Conservation (phyloP, 2,329 filamentous ascomycete genomes). For the Botryotinia narcissicola region DNA sequence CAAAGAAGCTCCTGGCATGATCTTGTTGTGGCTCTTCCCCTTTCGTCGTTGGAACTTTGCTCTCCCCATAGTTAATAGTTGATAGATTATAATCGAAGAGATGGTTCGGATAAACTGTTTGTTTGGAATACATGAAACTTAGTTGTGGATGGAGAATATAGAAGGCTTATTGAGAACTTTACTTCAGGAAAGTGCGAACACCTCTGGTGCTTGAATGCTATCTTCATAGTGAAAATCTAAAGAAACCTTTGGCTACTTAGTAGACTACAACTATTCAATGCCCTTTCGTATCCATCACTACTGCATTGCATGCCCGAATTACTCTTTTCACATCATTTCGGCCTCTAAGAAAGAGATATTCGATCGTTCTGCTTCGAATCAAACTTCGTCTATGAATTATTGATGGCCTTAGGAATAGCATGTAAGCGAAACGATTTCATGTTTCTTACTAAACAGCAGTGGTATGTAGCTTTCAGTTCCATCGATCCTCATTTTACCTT, state of each 20-base stretch:
- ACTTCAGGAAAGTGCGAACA: background rate
- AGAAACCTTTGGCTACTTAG: background rate
- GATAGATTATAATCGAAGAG: background rate
- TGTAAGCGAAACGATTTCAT: too few relatives aligned
- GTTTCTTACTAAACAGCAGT: too few relatives aligned
- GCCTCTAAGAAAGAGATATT: too few relatives aligned
- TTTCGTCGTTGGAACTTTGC: background rate
- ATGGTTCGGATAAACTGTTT: background rate
- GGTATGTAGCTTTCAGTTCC: too few relatives aligned
- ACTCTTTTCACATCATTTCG: too few relatives aligned
- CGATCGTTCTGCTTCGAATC: too few relatives aligned
- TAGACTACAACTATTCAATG: background rate
- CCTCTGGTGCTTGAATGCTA: background rate
- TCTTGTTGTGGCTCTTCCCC: background rate
- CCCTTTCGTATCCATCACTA: background rate
- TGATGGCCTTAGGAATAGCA: too few relatives aligned
- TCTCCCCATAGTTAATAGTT: background rate
- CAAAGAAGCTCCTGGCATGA: conserved; percentile 1
- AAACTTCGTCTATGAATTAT: too few relatives aligned
- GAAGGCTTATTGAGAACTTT: background rate
- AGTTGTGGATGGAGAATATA: background rate
- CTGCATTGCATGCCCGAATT: background rate
- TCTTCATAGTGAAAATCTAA: background rate
- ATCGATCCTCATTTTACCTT: too few relatives aligned
- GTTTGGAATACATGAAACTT: background rate